phyloP scores from a whole-genome alignment of 2,329 filamentous ascomycete species.

The Fusarium secorum region DNA sequence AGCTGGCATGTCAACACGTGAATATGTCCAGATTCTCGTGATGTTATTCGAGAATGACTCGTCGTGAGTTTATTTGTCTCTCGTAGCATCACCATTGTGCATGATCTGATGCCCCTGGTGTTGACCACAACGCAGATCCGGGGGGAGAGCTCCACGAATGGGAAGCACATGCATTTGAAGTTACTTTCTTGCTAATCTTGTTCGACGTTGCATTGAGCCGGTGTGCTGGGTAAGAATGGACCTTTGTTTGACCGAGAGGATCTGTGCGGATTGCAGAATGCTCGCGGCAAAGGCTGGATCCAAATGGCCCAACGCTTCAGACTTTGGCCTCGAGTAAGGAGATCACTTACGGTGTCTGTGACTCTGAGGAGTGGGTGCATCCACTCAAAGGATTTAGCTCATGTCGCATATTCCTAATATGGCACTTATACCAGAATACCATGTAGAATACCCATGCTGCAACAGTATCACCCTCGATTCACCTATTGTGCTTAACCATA shows the following conservation, averaged over 20 bases:
- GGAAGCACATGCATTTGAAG: background rate
- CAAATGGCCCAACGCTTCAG: background rate
- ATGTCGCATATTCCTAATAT: background rate
- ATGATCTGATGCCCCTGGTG: background rate
- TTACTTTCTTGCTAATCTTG: rapidly evolving
- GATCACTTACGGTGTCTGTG: background rate
- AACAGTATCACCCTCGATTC: rapidly evolving
- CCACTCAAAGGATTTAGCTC: too few species aligned
- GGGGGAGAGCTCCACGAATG: background rate
- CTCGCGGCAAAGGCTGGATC: background rate
- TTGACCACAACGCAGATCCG: constrained; percentile 8
- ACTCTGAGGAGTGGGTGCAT: too few species aligned
- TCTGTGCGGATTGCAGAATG: background rate
- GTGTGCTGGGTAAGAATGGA: background rate
- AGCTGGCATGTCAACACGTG: too few species aligned
- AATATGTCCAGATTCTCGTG: background rate
- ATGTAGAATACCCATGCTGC: too few species aligned
- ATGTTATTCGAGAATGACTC: background rate
- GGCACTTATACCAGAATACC: rapidly evolving
- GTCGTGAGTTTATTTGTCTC: background rate
- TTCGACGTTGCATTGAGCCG: background rate
- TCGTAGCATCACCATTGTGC: background rate
- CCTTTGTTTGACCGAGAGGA: background rate
- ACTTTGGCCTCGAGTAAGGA: background rate
- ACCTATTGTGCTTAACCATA: background rate